Base-by-base conservation (phyloP, 2,329 filamentous ascomycete species). In the Neonectria magnoliae region DNA sequence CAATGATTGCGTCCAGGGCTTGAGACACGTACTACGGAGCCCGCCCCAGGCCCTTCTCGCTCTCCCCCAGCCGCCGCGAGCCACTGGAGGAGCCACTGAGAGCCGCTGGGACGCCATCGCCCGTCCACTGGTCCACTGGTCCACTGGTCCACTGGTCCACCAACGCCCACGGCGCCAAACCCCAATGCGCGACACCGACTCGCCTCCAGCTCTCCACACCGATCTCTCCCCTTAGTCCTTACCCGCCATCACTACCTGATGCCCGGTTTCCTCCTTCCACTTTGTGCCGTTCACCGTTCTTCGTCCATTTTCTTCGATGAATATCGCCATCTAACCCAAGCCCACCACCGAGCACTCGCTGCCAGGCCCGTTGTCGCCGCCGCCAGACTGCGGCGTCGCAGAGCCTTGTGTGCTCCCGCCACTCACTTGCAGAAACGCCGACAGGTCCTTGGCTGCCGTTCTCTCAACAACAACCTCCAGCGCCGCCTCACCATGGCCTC, bases 241-340 rank as follows among this genome's bases (percentile, higher is more conserved):
- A 73, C 67, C 70, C 67, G 67, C 64, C 71, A 64, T 69, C 65
- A 73, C 71, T 74, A 67, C 69, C 75, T 74, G 81, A 86, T 86
- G 84, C 83, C 80, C 73, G 78, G 77, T 72, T 81, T 80, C 73
- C 79, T 84, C 66, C 74, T 85, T 63, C 78, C 79, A 75, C 77
- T 84, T 68, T 85, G 83, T 75, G 80, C 81, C 74, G 76, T 80
- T 70, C 81, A 83, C 76, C 79, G 81, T 72, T 82, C 78, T 73
- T 81, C 81, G 71, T 78, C 77, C 76, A 72, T 79, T 76, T 77
- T 84, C 74, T 77, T 82, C 68, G 74, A 83, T 78, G 80, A 84
- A 69, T 77, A 80, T 64, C 77, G 77, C 69, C 79, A 79, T 68
- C 73, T 83, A 69, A 79, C 78, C 64, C 78, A 75, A 68, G 67